These are phyloP conservation scores for Aspergillus sparsus DNA, from an alignment of 495 filamentous ascomycete genomes.

Conservation along the genomic window DNA sequence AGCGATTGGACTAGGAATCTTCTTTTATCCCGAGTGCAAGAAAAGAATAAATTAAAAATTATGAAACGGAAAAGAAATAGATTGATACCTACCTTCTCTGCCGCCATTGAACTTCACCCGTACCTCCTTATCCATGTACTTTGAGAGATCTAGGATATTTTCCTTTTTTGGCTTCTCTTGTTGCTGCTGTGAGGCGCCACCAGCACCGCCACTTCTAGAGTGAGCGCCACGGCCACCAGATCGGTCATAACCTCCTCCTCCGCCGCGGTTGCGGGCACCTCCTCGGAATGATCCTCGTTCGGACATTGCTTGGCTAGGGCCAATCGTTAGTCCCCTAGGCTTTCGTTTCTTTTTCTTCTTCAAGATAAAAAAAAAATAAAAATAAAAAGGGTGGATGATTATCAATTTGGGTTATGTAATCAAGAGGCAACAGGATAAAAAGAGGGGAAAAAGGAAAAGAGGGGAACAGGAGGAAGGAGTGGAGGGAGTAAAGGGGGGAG, in stretches of 20 bases:
- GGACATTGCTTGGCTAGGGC: conserved; percentile 53
- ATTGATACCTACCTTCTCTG: conserved; percentile 67
- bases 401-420: conserved; percentile 18
- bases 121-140: conserved; percentile 95
- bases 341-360: conserved; percentile 5
- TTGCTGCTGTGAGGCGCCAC: conserved; percentile 49
- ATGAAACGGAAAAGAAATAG: conserved; percentile 26
- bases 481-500: conserved; percentile 1
- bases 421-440: conserved; percentile 11
- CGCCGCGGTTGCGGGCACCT: conserved; percentile 50
- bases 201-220: conserved; percentile 50
- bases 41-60: conserved; percentile 10
- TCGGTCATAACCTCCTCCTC: conserved; percentile 42
- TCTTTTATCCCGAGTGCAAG: background rate
- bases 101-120: conserved; percentile 96
- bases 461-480: conserved; percentile 8
- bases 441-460: conserved; percentile 4
- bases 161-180: conserved; percentile 91
- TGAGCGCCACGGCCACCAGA: conserved; percentile 45
- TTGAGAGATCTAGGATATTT: conserved; percentile 90
- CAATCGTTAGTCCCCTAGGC: conserved; percentile 9
- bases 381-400: conserved; percentile 12
- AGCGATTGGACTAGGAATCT: background rate
- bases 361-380: conserved; percentile 14
- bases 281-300: conserved; percentile 69